Evolutionary conservation across 345 rosid species (phyloP).

Genomic region (Litchi chinensis): DNA sequence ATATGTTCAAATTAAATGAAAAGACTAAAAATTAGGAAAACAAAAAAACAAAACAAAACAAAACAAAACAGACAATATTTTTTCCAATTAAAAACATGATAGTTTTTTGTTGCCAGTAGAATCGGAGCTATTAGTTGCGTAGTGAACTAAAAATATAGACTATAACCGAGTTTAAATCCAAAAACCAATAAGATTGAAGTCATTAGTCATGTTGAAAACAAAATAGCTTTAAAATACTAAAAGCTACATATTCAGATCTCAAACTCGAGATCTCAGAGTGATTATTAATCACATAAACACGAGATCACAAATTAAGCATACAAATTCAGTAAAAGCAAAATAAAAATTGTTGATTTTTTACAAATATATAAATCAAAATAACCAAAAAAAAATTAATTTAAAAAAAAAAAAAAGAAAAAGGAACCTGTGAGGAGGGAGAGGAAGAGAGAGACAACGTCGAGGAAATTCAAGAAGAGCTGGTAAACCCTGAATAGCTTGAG

Average conservation of each 20-base stretch:
- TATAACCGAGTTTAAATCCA: neutral
- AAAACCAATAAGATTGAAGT: neutral
- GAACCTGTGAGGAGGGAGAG: constrained; percentile 34
- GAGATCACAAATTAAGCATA: neutral
- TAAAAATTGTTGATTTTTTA: too few relatives aligned
- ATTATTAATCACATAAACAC: neutral
- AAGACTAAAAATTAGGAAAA: neutral
- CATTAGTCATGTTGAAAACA: neutral
- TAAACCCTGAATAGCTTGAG: constrained; percentile 43
- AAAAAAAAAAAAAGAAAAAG: too few relatives aligned
- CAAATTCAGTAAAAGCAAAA: too few relatives aligned
- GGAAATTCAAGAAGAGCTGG: constrained; percentile 36
- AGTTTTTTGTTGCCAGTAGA: neutral
- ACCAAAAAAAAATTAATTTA: too few relatives aligned
- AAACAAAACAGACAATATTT: neutral
- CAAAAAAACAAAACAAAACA: neutral
- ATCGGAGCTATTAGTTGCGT: neutral
- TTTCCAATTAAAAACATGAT: neutral
- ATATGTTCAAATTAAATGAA: neutral
- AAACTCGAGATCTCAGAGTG: neutral
- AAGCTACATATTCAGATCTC: neutral
- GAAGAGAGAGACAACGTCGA: constrained; percentile 28
- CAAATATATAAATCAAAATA: too few relatives aligned
- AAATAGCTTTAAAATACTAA: neutral
- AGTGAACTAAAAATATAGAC: neutral